Percentiles rank a stretch among this genome's conserved stretches.
phyloP scores from a whole-genome alignment of 441 rosid species.

The Gossypium schwendimanii region DNA sequence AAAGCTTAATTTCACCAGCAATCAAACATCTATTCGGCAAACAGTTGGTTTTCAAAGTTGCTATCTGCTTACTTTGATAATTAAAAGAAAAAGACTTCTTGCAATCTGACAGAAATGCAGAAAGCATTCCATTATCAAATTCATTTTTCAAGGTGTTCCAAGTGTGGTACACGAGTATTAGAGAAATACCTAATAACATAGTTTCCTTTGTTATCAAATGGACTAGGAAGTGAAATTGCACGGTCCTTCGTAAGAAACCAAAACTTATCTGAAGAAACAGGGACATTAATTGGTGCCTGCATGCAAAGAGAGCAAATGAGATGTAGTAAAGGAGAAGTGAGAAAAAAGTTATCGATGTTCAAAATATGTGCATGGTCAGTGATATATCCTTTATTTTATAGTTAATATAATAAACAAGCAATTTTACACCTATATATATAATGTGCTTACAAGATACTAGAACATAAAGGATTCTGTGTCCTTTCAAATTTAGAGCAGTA shows the following conservation, averaged over 20 bases:
- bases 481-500: neutral
- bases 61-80: neutral
- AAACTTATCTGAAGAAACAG: slow-evolving; percentile 85
- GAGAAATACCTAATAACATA: slow-evolving; percentile 70
- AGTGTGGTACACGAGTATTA: neutral
- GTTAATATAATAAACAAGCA: neutral
- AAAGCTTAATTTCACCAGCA: neutral
- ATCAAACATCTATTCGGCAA: neutral
- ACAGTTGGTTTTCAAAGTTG: neutral
- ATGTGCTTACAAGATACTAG: slow-evolving; percentile 1
- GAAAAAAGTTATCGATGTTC: neutral
- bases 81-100: neutral
- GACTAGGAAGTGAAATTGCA: slow-evolving; percentile 79
- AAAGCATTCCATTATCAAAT: neutral
- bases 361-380: neutral
- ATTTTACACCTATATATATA: neutral
- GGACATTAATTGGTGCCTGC: slow-evolving; percentile 72
- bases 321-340: neutral
- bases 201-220: slow-evolving; percentile 83
- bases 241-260: slow-evolving; percentile 69
- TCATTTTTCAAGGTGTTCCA: neutral
- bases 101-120: neutral
- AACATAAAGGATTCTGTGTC: neutral
- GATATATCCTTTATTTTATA: neutral
- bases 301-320: slow-evolving; percentile 18